Base-by-base conservation (phyloP, 2,329 filamentous ascomycete genomes). In the Colletotrichum euphorbiae region DNA sequence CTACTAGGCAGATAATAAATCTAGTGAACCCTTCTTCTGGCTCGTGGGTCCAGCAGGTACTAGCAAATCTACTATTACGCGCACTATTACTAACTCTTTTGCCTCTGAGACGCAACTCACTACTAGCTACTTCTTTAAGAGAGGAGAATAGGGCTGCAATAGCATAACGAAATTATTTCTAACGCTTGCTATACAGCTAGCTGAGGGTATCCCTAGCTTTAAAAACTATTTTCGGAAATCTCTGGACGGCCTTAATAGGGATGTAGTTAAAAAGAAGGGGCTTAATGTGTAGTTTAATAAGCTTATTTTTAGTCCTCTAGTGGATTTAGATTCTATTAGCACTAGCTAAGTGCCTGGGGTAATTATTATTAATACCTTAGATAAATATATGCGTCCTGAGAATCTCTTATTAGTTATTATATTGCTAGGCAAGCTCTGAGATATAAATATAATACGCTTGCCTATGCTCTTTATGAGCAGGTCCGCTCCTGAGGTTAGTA, bases 61-160 rank as follows among this genome's bases (percentile, higher is more conserved):
- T 0, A 78, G 79, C 2, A 81, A 81, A 54, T 81, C 79, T 0
- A 81, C 79, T 6, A 77, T 81, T 4, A 74, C 77, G 3, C 77
- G 75, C 0, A 79, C 77, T 0, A 31, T 80, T 1, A 76, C 77
- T 15, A 52, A 56, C 19, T 33, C 50, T 13, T 15, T 67, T n/a
- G 52, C 52, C 3, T 15, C 36, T 0, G 36, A 45, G n/a, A 36
- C 58, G 8, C 33, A 28, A 4, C 74, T 81, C 42, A 75, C 73
- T 17, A 77, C 77, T 4, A 80, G 76, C 63, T 84, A 84, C 70
- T 83, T 83, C 73, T 85, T 84, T 72, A 82, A 81, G 56, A 78
- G 74, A 68, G 80, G 78, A 1, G 80, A 81, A 56, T 72, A 71
- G 3, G 79, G 83, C 67, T 75, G 78, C 31, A 76, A 77, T 2